These are phyloP conservation scores for Boletus mariae DNA, from an alignment of 1,284 basidiomycete species.

Conservation along the genomic window DNA sequence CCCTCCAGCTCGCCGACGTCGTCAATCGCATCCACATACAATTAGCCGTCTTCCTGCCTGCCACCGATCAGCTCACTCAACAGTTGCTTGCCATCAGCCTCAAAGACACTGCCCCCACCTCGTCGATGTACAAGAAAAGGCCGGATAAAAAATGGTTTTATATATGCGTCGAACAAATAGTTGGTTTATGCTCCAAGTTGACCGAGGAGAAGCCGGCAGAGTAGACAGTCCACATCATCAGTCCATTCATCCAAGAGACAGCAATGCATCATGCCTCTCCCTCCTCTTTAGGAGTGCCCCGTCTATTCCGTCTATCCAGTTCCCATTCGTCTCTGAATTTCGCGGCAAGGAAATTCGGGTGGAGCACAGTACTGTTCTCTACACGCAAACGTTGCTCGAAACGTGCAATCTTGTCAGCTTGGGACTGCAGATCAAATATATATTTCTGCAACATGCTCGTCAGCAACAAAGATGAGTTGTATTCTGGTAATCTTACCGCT, in stretches of 20 bases:
- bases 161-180: conserved; percentile 58
- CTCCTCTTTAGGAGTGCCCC: conserved; percentile 26
- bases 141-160: conserved; percentile 51
- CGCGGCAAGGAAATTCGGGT: conserved; percentile 64
- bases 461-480: conserved; percentile 2
- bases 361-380: conserved; percentile 52
- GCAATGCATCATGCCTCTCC: conserved; percentile 26
- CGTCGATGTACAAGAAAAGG: conserved; percentile 22
- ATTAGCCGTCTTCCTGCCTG: conserved; percentile 27
- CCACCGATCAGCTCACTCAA: conserved; percentile 28
- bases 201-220: background rate
- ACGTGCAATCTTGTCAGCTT: conserved; percentile 61
- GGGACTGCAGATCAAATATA: conserved; percentile 66
- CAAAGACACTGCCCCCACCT: conserved; percentile 3
- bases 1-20: conserved; percentile 37
- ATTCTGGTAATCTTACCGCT: conserved; percentile 39
- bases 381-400: conserved; percentile 58
- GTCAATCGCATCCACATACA: conserved; percentile 37
- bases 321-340: conserved; percentile 53
- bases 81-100: conserved; percentile 36
- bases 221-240: conserved; percentile 20
- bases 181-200: conserved; percentile 30
- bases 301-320: conserved; percentile 28
- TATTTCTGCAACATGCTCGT: conserved; percentile 42
- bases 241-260: conserved; percentile 5